These are phyloP conservation scores for Croton setiger DNA, from an alignment of 441 rosid species.

Conservation along the genomic window DNA sequence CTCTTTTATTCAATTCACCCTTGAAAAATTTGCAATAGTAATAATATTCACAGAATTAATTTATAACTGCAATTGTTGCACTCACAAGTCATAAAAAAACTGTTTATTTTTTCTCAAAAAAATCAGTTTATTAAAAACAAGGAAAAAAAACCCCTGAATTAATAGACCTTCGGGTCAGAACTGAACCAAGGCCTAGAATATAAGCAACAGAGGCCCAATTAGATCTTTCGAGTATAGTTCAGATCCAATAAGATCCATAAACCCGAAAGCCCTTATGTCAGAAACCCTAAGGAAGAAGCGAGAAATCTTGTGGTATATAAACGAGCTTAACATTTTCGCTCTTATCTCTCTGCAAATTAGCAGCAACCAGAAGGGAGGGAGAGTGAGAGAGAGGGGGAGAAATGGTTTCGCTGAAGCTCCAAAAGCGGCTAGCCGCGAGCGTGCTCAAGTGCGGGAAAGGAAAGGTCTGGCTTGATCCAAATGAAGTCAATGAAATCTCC, in stretches of 20 bases:
- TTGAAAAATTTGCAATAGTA: too few relatives aligned
- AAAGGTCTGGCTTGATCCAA: slow-evolving; percentile 88
- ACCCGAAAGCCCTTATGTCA: not conserved
- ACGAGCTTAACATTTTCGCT: not conserved
- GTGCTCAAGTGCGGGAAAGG: slow-evolving; percentile 79
- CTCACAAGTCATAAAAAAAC: too few relatives aligned
- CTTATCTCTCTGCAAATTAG: not conserved
- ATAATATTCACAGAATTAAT: too few relatives aligned
- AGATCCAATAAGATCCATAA: not conserved
- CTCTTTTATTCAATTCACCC: too few relatives aligned
- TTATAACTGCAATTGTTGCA: too few relatives aligned
- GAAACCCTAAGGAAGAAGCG: slow-evolving; percentile 10
- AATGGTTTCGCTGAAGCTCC: slow-evolving; percentile 86
- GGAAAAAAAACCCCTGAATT: too few relatives aligned
- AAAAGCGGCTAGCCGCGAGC: slow-evolving; percentile 86
- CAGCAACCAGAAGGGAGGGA: not conserved
- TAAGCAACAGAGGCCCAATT: not conserved
- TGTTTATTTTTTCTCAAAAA: too few relatives aligned
- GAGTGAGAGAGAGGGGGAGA: not conserved
- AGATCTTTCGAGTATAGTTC: not conserved
- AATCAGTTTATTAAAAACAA: too few relatives aligned
- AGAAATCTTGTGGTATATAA: slow-evolving; percentile 7
- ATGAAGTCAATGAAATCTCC: slow-evolving; percentile 77
- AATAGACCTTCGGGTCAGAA: too few relatives aligned
- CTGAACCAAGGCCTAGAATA: too few relatives aligned